These are phyloP conservation scores for Cordyceps tenuipes DNA, from an alignment of 2,329 filamentous ascomycete genomes.

Conservation along the genomic window DNA sequence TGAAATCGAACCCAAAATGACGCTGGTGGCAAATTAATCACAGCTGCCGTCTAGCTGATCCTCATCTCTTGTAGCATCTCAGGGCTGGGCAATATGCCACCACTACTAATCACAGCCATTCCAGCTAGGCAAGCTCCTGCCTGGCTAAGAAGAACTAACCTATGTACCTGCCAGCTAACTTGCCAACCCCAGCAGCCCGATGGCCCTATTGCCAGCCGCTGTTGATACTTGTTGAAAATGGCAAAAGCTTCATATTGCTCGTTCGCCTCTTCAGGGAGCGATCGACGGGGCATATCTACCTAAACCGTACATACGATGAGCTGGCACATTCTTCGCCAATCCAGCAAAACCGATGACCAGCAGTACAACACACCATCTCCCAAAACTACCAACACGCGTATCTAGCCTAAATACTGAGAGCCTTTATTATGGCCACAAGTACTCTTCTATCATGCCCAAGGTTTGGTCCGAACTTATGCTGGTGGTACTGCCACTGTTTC, in stretches of 20 bases:
- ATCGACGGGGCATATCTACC: conserved; percentile 3
- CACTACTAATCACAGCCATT: not conserved
- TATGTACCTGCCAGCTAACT: not conserved
- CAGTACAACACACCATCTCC: not conserved
- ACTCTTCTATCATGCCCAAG: not conserved
- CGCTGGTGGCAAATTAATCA: not conserved
- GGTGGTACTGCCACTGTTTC: not conserved
- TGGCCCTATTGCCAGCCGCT: not conserved
- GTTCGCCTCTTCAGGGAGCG: not conserved
- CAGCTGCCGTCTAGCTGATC: not conserved
- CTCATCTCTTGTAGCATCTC: not conserved
- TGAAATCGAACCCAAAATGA: not conserved
- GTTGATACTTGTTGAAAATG: not conserved
- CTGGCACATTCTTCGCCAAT: not conserved
- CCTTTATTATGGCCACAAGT: not conserved
- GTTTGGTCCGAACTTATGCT: not conserved
- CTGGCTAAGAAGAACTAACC: not conserved
- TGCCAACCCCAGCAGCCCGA: conserved; percentile 5
- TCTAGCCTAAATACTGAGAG: not conserved
- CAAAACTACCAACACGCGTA: not conserved
- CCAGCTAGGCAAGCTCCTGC: not conserved
- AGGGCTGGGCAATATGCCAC: not conserved
- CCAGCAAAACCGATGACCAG: not conserved
- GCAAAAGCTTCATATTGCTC: conserved; percentile 2
- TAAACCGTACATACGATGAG: not conserved